These are phyloP conservation scores for Calocybe gangraenosa DNA, from an alignment of 768 basidiomycete genomes.

Conservation along the genomic window DNA sequence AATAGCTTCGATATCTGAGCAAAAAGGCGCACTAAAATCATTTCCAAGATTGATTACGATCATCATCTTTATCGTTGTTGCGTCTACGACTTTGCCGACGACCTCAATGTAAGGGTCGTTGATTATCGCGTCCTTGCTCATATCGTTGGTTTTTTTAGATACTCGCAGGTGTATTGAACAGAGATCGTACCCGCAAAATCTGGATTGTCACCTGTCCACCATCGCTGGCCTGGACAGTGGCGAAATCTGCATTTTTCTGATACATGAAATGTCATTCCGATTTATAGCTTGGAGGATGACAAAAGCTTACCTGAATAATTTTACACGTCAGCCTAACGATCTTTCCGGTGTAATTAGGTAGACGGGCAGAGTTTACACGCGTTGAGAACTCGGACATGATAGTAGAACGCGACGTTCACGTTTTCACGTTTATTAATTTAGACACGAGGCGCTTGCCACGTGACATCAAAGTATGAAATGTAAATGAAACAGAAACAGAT, in stretches of 20 bases:
- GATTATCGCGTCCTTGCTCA: slow-evolving; percentile 37
- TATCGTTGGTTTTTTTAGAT: not conserved
- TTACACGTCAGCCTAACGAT: slow-evolving; percentile 62
- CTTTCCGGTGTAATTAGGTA: slow-evolving; percentile 47
- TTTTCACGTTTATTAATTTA: no score
- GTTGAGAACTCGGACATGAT: slow-evolving; percentile 27
- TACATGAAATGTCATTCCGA: not conserved
- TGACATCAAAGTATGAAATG: no score
- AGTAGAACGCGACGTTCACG: not conserved
- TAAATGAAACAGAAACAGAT: not conserved
- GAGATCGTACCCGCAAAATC: slow-evolving; percentile 32
- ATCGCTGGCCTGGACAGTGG: slow-evolving; percentile 64
- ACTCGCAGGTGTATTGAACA: not conserved
- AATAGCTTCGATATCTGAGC: not conserved
- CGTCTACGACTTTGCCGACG: slow-evolving; percentile 55
- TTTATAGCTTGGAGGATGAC: not conserved
- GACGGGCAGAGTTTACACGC: slow-evolving; percentile 60
- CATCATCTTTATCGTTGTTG: slow-evolving; percentile 55
- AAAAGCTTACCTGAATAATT: slow-evolving; percentile 43
- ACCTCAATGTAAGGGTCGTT: slow-evolving; percentile 60
- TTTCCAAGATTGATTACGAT: slow-evolving; percentile 52
- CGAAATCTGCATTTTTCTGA: slow-evolving; percentile 39
- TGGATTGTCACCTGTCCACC: slow-evolving; percentile 55
- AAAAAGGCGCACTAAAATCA: slow-evolving; percentile 56
- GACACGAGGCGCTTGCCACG: no score